These are phyloP conservation scores for Phytophthora syringae DNA, from an alignment of 352 stramenopile species.

Conservation along the genomic window DNA sequence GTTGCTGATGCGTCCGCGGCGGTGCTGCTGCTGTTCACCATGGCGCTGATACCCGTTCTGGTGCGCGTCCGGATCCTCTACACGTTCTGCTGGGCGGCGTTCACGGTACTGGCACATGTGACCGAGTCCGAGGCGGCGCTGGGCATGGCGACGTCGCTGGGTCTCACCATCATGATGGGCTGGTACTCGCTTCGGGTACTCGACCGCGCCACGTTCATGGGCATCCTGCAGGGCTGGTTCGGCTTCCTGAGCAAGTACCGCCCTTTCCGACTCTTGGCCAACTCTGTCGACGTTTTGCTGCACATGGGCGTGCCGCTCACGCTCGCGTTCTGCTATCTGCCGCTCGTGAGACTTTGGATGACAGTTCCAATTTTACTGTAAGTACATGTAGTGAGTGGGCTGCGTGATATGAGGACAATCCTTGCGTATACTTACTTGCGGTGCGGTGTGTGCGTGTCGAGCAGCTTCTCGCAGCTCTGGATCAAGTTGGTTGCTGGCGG, in stretches of 20 bases:
- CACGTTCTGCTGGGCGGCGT: constrained; percentile 51
- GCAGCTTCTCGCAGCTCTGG: constrained; percentile 56
- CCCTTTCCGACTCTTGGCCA: constrained; percentile 40
- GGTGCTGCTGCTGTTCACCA: constrained; percentile 44
- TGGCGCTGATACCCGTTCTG: constrained; percentile 44
- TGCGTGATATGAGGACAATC: too few relatives aligned
- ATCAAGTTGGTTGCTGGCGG: constrained; percentile 48
- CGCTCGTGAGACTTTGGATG: constrained; percentile 57
- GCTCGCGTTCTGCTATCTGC: constrained; percentile 52
- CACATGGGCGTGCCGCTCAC: constrained; percentile 52
- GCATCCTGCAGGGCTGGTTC: constrained; percentile 57
- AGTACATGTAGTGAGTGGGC: too few relatives aligned
- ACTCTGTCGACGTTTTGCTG: constrained; percentile 47
- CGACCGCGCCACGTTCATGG: constrained; percentile 52
- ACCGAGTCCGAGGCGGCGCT: constrained; percentile 41
- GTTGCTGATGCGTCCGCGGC: background rate
- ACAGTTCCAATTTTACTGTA: constrained; percentile 49
- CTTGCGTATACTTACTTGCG: background rate
- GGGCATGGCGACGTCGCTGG: constrained; percentile 49
- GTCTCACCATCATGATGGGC: constrained; percentile 62
- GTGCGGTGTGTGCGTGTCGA: constrained; percentile 4
- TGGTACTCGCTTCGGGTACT: constrained; percentile 58
- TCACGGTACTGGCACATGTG: constrained; percentile 45
- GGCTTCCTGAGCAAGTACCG: constrained; percentile 48
- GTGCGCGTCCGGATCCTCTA: constrained; percentile 50